These are phyloP conservation scores for Vigna radiata DNA, from an alignment of 306 rosid species.

Conservation along the genomic window DNA sequence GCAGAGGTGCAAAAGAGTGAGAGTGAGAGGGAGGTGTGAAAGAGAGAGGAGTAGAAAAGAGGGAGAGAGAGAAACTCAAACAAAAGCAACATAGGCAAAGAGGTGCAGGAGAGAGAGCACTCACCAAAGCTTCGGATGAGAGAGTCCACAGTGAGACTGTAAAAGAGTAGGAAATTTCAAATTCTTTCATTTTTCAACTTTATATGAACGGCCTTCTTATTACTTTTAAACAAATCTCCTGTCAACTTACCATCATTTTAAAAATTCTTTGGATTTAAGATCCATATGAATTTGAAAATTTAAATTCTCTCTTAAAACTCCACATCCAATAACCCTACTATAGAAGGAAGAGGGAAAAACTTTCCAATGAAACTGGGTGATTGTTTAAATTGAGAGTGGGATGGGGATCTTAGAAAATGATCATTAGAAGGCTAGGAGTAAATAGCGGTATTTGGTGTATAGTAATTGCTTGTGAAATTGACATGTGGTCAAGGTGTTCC, in stretches of 20 bases:
- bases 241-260: not conserved
- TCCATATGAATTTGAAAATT: not conserved
- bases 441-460: conserved; percentile 24
- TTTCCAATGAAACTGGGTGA: conserved; percentile 25
- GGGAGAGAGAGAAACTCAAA: not conserved
- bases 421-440: conserved; percentile 18
- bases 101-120: not conserved
- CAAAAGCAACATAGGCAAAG: not conserved
- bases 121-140: not conserved
- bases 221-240: not conserved
- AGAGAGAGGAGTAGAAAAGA: not conserved
- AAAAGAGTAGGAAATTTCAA: not conserved
- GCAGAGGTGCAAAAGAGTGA: not conserved
- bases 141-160: not conserved
- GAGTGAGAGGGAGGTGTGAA: not conserved
- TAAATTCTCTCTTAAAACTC: not conserved
- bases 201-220: not conserved
- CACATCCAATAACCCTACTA: not conserved
- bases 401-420: conserved; percentile 34
- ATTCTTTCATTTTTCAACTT: not conserved
- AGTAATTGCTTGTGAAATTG: conserved; percentile 34
- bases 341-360: conserved; percentile 12
- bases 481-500: conserved; percentile 29
- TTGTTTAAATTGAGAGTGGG: conserved; percentile 35
- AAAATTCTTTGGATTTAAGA: not conserved